Conservation (phyloP, 768 basidiomycete genomes). For the Naganishia onofrii region DNA sequence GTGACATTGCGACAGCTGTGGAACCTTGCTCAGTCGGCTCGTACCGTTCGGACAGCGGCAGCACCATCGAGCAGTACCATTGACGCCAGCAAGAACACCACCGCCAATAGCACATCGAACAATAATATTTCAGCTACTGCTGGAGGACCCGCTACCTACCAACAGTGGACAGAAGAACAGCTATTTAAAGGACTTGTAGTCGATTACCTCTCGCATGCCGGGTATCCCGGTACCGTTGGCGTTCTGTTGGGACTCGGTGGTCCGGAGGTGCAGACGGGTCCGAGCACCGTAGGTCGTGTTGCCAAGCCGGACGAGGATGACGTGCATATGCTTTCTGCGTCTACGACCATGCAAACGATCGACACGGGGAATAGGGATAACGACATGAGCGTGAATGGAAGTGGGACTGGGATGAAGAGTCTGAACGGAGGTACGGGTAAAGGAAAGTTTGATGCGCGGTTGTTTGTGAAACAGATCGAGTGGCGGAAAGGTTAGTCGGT, state of each 20-base stretch:
- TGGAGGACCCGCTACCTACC: no score
- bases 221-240: slow-evolving; percentile 10
- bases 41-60: no score
- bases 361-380: no score
- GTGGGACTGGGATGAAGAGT: not conserved
- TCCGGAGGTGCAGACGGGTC: no score
- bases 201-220: slow-evolving; percentile 25
- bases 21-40: not conserved
- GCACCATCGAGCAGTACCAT: no score
- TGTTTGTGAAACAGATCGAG: slow-evolving; percentile 27
- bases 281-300: no score
- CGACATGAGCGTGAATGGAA: no score
- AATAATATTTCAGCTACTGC: no score
- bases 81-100: not conserved
- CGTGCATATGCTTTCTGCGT: slow-evolving; percentile 10
- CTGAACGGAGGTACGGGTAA: no score
- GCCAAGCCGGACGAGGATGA: not conserved
- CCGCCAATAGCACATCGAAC: no score
- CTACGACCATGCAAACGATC: not conserved
- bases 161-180: slow-evolving; percentile 13
- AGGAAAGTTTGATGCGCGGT: slow-evolving; percentile 2
- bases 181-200: slow-evolving; percentile 4
- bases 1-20: slow-evolving; percentile 2
- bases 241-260: not conserved
- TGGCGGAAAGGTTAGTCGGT: slow-evolving; percentile 25